These are phyloP conservation scores for Pochonia chlamydosporia DNA, from an alignment of 2,329 filamentous ascomycete genomes.

Conservation along the genomic window DNA sequence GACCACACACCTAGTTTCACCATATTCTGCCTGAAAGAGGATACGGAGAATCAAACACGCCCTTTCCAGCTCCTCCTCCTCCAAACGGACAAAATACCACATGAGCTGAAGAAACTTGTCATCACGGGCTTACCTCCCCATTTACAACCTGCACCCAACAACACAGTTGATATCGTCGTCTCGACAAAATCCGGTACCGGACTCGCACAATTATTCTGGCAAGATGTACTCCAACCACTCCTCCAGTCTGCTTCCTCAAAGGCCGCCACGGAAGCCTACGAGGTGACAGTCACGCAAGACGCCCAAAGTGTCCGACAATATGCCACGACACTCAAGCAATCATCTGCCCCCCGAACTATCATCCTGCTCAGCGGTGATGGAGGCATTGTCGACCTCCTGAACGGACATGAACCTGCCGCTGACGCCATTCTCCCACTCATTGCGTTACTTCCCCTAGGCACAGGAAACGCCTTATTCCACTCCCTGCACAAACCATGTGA, in stretches of 20 bases:
- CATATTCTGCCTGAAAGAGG: conserved; percentile 34
- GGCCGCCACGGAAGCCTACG: background rate
- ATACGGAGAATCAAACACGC: conserved; percentile 16
- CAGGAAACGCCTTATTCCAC: conserved; percentile 60
- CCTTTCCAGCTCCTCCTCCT: conserved; percentile 25
- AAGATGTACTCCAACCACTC: conserved; percentile 49
- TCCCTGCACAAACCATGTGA: conserved; percentile 56
- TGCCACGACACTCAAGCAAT: conserved; percentile 31
- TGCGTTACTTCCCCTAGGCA: conserved; percentile 55
- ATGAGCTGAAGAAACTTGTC: conserved; percentile 28
- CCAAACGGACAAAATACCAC: conserved; percentile 26
- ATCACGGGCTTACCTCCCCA: conserved; percentile 33
- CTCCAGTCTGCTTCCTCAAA: conserved; percentile 32
- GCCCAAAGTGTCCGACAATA: conserved; percentile 60
- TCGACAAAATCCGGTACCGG: conserved; percentile 62
- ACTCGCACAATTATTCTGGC: conserved; percentile 49
- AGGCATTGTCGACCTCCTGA: conserved; percentile 76
- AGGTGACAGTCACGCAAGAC: conserved; percentile 56
- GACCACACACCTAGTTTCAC: conserved; percentile 12
- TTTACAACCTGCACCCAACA: conserved; percentile 18
- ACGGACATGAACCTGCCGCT: conserved; percentile 36
- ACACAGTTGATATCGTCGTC: conserved; percentile 55
- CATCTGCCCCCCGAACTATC: conserved; percentile 43
- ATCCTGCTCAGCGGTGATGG: conserved; percentile 85
- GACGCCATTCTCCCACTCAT: conserved; percentile 34